Evolutionary conservation across 805 yeast species (phyloP).

Genomic region (Wickerhamiella azyma): DNA sequence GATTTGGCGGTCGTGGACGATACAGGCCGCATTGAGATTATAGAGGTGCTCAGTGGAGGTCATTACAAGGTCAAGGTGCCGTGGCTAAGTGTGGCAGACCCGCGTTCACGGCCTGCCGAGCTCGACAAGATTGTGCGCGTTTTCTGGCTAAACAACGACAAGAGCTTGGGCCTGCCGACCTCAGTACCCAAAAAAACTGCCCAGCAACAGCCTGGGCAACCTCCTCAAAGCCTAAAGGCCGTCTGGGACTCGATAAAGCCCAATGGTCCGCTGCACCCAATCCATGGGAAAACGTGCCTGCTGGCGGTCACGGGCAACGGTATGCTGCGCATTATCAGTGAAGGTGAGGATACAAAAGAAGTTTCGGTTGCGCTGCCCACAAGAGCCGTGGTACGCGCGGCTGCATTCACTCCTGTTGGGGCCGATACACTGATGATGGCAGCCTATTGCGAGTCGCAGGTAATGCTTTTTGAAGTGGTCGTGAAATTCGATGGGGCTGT

Average conservation of each 20-base stretch:
- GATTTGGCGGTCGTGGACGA: constrained; percentile 72
- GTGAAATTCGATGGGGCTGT: constrained; percentile 10
- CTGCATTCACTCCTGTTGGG: background rate
- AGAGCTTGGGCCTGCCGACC: constrained; percentile 32
- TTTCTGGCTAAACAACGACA: constrained; percentile 65
- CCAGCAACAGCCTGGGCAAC: constrained; percentile 11
- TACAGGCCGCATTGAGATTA: constrained; percentile 48
- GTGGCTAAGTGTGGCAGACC: constrained; percentile 19
- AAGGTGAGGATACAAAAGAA: constrained; percentile 23
- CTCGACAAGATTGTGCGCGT: constrained; percentile 33
- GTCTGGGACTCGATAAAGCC: constrained; percentile 37
- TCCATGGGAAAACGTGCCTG: constrained; percentile 55
- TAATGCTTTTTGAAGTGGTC: constrained; percentile 17
- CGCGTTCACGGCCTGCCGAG: constrained; percentile 18
- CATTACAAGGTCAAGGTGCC: constrained; percentile 14
- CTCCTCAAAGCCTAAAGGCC: constrained; percentile 14
- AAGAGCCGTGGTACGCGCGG: background rate
- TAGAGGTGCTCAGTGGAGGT: constrained; percentile 22
- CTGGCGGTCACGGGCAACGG: constrained; percentile 54
- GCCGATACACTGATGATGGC: constrained; percentile 19
- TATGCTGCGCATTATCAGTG: constrained; percentile 44
- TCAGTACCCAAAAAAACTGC: constrained; percentile 1
- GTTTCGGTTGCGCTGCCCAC: constrained; percentile 15
- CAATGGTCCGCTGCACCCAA: constrained; percentile 54
- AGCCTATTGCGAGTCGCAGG: constrained; percentile 16